Conservation (phyloP, 225 moss, liverwort and hornwort genomes). For the Neckera pumila region DNA sequence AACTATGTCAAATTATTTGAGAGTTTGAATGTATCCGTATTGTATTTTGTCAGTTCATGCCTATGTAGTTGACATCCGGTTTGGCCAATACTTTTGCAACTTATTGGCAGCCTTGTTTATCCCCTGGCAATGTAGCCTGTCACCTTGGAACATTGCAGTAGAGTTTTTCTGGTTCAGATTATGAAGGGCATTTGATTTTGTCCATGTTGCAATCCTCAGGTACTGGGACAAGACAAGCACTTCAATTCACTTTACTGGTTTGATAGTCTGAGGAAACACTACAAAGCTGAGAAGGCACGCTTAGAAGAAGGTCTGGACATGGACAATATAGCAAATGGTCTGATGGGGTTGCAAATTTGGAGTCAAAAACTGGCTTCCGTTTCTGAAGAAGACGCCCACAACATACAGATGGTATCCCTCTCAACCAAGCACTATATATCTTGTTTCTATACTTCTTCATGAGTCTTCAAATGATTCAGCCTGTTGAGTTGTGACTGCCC, state of each 20-base stretch:
- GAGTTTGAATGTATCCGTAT: background rate
- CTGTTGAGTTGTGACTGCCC: background rate
- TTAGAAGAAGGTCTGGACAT: conserved; percentile 91
- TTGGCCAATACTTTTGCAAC: background rate
- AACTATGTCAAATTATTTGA: background rate
- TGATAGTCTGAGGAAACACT: conserved; percentile 70
- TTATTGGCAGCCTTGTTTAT: background rate
- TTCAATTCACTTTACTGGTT: conserved; percentile 98
- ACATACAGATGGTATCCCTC: conserved; percentile 74
- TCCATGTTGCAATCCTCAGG: conserved; percentile 19
- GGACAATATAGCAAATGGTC: conserved; percentile 75
- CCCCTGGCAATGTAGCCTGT: background rate
- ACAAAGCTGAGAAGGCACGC: conserved; percentile 55
- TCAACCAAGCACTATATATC: background rate
- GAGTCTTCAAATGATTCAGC: background rate
- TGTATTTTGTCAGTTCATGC: background rate
- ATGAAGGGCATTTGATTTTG: background rate
- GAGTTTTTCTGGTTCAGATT: background rate
- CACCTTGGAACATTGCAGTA: background rate
- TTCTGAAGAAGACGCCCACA: conserved; percentile 92
- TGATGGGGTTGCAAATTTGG: conserved; percentile 93
- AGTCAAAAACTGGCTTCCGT: conserved; percentile 94
- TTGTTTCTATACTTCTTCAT: background rate
- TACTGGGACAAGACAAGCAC: conserved; percentile 81
- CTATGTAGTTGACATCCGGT: background rate